Evolutionary conservation across 345 rosid genomes (phyloP).

Genomic region (Ceriops decandra): DNA sequence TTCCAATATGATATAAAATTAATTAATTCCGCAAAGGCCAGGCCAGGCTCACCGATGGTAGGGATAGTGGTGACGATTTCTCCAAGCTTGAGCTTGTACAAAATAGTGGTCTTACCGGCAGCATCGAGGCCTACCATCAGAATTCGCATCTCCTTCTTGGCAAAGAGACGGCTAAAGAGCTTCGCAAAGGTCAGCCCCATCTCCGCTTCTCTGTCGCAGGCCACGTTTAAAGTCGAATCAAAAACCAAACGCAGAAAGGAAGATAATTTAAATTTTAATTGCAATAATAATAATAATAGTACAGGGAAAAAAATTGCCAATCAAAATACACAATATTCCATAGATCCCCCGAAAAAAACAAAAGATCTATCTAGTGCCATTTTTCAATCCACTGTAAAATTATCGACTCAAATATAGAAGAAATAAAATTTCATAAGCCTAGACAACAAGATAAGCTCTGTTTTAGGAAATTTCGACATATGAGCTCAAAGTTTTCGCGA

Average conservation of each 20-base stretch:
- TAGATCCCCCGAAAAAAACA: too few relatives aligned
- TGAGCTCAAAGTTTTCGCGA: background rate
- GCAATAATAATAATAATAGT: background rate
- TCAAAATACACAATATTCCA: too few relatives aligned
- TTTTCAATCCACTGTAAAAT: too few relatives aligned
- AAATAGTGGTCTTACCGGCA: constrained; percentile 81
- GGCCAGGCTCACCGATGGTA: constrained; percentile 53
- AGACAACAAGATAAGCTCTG: too few relatives aligned
- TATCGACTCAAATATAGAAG: too few relatives aligned
- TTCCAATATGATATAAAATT: background rate
- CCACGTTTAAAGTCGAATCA: background rate
- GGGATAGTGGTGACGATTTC: constrained; percentile 84
- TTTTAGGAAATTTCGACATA: background rate
- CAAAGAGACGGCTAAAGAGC: constrained; percentile 67
- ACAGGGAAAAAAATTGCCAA: background rate
- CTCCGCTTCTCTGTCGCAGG: constrained; percentile 14
- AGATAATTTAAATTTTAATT: background rate
- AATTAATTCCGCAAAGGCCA: background rate
- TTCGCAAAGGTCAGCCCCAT: constrained; percentile 65
- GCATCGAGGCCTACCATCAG: constrained; percentile 91
- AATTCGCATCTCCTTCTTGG: constrained; percentile 80
- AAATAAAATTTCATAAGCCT: too few relatives aligned
- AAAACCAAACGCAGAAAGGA: background rate
- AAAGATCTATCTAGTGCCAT: too few relatives aligned
- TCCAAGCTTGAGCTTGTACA: constrained; percentile 83